A percentile compares a stretch with the other conserved stretches of the same genome.
Conservation (phyloP, 176 grass and related monocot genomes). For the Raddia guianensis region DNA sequence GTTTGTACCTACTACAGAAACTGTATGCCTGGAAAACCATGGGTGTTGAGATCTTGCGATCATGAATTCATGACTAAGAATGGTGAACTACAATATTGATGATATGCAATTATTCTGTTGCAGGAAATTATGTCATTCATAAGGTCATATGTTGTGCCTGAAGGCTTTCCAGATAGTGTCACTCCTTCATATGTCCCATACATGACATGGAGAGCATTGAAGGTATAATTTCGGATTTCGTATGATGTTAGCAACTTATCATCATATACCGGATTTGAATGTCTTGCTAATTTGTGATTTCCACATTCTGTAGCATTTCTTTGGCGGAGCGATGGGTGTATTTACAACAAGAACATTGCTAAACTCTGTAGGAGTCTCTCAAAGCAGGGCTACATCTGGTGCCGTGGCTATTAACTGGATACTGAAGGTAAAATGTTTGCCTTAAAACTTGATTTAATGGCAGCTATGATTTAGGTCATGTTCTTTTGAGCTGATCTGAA, state of each 20-base stretch:
- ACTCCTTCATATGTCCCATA: constrained; percentile 98
- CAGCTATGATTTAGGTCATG: not conserved
- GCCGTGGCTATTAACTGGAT: constrained; percentile 99
- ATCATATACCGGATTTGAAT: not conserved
- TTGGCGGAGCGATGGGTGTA: constrained; percentile 98
- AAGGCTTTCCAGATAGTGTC: constrained; percentile 94
- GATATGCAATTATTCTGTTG: not conserved
- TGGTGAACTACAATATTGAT: constrained; percentile 28
- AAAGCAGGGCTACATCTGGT: constrained; percentile 82
- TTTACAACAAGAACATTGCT: constrained; percentile 90
- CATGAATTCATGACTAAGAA: not conserved
- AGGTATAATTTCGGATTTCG: constrained; percentile 50
- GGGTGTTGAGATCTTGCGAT: not conserved
- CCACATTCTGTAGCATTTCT: constrained; percentile 75
- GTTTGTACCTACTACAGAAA: not conserved
- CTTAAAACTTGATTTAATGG: not conserved
- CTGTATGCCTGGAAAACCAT: not conserved
- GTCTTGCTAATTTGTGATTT: constrained; percentile 8
- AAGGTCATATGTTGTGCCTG: constrained; percentile 93
- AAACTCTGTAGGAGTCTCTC: constrained; percentile 83
- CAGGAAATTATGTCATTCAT: constrained; percentile 95
- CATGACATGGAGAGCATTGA: constrained; percentile 97
- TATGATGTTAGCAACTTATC: not conserved
- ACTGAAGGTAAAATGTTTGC: constrained; percentile 68
- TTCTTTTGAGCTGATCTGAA: too few species aligned